Percentiles rank a stretch among this genome's conserved stretches.
These are phyloP conservation scores for Amylostereum areolatum DNA, from an alignment of 1,284 basidiomycete genomes.

Conservation along the genomic window DNA sequence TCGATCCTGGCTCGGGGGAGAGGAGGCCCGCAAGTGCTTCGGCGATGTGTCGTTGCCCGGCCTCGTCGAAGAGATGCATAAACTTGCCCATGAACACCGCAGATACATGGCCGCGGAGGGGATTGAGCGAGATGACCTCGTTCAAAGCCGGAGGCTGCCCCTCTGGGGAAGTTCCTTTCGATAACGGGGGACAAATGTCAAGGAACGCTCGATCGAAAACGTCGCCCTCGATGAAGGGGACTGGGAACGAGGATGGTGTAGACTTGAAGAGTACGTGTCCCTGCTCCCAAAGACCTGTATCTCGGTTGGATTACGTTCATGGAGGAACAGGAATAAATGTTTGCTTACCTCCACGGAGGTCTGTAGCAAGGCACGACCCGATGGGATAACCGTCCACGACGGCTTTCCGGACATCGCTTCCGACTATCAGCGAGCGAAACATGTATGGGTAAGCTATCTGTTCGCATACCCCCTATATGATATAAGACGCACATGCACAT, in stretches of 20 bases:
- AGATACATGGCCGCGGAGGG: constrained; percentile 33
- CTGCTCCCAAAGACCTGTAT: constrained; percentile 19
- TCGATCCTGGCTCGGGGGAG: constrained; percentile 24
- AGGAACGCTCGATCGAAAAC: constrained; percentile 29
- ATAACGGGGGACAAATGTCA: constrained; percentile 19
- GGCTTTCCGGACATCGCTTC: constrained; percentile 10
- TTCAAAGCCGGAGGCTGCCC: constrained; percentile 23
- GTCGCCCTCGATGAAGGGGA: constrained; percentile 38
- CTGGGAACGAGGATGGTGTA: constrained; percentile 30
- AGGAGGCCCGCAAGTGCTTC: constrained; percentile 30
- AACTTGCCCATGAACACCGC: constrained; percentile 37
- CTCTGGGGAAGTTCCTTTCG: constrained; percentile 11
- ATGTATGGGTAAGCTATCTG: not conserved
- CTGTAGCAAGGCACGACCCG: constrained; percentile 8
- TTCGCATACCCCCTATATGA: too few relatives aligned
- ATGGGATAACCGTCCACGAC: constrained; percentile 12
- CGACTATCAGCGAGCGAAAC: constrained; percentile 1
- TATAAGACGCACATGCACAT: constrained; percentile 8
- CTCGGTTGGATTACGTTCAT: not conserved
- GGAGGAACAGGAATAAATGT: constrained; percentile 4
- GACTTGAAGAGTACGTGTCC: constrained; percentile 22
- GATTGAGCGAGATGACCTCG: constrained; percentile 28
- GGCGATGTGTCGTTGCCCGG: constrained; percentile 30
- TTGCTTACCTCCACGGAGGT: constrained; percentile 19
- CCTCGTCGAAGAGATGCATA: constrained; percentile 42